These are phyloP conservation scores for Hamigera avellanea DNA, from an alignment of 495 filamentous ascomycete species.

Conservation along the genomic window DNA sequence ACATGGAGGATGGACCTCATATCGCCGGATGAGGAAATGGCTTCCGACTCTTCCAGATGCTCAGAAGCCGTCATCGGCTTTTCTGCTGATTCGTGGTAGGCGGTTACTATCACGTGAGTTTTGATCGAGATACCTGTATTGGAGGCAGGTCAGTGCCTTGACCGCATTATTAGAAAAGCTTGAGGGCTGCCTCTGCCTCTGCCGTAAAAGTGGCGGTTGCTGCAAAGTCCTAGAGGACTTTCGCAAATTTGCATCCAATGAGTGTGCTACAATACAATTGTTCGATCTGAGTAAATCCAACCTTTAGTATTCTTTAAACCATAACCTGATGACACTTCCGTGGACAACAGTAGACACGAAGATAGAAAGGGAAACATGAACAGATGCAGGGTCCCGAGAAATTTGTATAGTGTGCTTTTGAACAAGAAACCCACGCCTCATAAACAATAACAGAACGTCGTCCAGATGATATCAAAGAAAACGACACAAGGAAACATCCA, in stretches of 20 bases:
- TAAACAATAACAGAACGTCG: slow-evolving; percentile 5
- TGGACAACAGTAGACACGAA: neutral
- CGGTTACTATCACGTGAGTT: neutral
- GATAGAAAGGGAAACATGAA: neutral
- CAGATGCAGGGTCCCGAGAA: too few relatives aligned
- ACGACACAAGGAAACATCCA: slow-evolving; percentile 17
- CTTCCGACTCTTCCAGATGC: neutral
- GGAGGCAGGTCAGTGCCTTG: too few relatives aligned
- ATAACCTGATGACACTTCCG: neutral
- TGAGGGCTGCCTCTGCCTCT: too few relatives aligned
- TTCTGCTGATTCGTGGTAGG: neutral
- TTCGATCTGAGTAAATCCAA: slow-evolving; percentile 4
- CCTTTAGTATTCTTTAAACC: slow-evolving; percentile 1
- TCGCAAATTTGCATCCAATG: too few relatives aligned
- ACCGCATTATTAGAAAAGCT: too few relatives aligned
- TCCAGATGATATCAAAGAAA: slow-evolving; percentile 7
- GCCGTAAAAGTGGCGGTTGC: too few relatives aligned
- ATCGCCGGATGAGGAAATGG: slow-evolving; percentile 6
- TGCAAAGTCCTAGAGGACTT: too few relatives aligned
- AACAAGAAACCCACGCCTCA: neutral
- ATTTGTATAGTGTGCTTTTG: too few relatives aligned
- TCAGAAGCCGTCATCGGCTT: slow-evolving; percentile 2
- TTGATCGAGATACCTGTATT: neutral
- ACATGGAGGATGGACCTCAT: too few relatives aligned
- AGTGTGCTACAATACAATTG: too few relatives aligned